Percentiles rank a stretch among this genome's conserved stretches.
Conservation (phyloP, 495 filamentous ascomycete species). For the Pseudotulostoma volvatum region DNA sequence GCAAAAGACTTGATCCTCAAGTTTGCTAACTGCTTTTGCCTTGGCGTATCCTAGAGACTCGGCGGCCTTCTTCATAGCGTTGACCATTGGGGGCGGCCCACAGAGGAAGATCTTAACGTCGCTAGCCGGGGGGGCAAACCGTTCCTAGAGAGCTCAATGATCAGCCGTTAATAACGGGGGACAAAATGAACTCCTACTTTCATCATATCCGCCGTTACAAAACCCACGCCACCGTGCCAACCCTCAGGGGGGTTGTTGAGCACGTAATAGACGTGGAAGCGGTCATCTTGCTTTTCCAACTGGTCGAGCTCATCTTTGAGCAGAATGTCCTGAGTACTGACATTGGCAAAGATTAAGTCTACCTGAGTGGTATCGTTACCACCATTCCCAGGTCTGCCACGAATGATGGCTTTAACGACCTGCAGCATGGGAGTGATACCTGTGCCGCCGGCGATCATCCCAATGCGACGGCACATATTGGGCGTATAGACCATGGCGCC, state of each 20-base stretch:
- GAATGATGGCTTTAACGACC: constrained; percentile 76
- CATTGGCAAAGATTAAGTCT: constrained; percentile 91
- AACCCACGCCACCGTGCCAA: constrained; percentile 84
- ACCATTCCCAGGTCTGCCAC: constrained; percentile 50
- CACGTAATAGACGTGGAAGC: constrained; percentile 81
- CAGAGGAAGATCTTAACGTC: constrained; percentile 96
- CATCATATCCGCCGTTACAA: constrained; percentile 91
- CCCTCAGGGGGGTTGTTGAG: constrained; percentile 86
- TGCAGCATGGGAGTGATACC: constrained; percentile 98
- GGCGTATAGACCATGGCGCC: constrained; percentile 93
- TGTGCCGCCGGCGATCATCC: constrained; percentile 96
- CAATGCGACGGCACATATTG: constrained; percentile 85
- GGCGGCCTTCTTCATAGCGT: constrained; percentile 91
- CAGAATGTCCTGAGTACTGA: constrained; percentile 81
- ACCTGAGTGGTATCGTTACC: constrained; percentile 74
- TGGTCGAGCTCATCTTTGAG: constrained; percentile 78
- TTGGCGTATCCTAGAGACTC: constrained; percentile 80
- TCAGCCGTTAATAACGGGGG: constrained; percentile 6
- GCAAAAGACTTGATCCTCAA: constrained; percentile 94
- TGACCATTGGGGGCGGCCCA: constrained; percentile 91
- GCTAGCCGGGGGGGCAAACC: constrained; percentile 60
- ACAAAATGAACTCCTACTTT: constrained; percentile 63
- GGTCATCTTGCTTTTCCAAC: constrained; percentile 55
- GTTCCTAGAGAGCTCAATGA: constrained; percentile 35
- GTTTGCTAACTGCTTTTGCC: constrained; percentile 85